Evolutionary conservation across 257 asterid genomes (phyloP), one percentile per base, ranked within the genome.

Genomic region (Fraxinus excelsior): DNA sequence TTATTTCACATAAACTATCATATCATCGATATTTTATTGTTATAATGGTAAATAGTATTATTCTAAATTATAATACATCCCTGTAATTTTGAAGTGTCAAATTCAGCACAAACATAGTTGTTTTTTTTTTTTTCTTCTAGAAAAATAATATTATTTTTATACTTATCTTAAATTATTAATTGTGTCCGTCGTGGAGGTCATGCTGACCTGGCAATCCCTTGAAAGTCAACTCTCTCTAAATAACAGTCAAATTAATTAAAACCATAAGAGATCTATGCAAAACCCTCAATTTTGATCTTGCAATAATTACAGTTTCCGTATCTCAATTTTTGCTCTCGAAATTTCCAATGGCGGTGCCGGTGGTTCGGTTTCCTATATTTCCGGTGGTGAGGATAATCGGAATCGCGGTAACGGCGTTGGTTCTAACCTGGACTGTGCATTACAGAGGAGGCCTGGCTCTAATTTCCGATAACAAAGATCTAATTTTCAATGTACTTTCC

Each of bases 401-500:
- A 35, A 46, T 86, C 44, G 83, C 82, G 7, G 88, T 94, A 38
- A 8, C 89, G 56, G 90, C 83, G 12, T 67, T 92, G 81, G 84
- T 90, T 25, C 42, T 94, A 38, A 71, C 82, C 9, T 94, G 98
- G 98, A 88, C 75, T 68, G 64, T 91, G 71, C 96, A 78, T 79
- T 94, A 80, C 85, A 88, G 98, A 82, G 98, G 98, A 75, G 98
- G 98, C 28, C 76, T 92, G 84, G 93, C 98, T 70, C 91, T 94
- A 82, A 81, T 85, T 23, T 90, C 98, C 79, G 89, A 86, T 9
- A 72, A 92, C 60, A 92, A 91, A 66, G 87, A 72, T 69, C 96
- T 85, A 79, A 87, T 94, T 71, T 94, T 92, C 37, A 94, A 94
- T 51, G 97, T 94, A 87, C 35, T 26, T 71, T 7, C 25, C 65